These are phyloP conservation scores for Leccinum pachyderme DNA, from an alignment of 1,284 basidiomycete genomes.

Conservation along the genomic window DNA sequence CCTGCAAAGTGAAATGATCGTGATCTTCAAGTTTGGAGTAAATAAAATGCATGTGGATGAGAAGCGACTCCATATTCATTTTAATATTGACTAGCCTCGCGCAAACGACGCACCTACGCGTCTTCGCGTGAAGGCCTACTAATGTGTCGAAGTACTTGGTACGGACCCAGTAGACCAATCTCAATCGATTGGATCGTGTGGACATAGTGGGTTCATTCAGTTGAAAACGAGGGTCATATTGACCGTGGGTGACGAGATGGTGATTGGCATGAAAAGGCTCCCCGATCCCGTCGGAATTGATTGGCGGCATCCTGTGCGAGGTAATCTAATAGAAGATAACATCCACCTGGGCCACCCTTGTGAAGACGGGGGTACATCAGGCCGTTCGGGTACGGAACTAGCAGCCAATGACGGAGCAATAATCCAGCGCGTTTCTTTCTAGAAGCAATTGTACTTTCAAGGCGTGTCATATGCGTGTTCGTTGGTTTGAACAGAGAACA, in stretches of 20 bases:
- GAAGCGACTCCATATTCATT: background rate
- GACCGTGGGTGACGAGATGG: background rate
- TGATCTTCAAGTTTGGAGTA: background rate
- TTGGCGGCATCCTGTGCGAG: constrained; percentile 1
- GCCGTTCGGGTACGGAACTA: background rate
- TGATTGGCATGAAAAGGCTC: constrained; percentile 9
- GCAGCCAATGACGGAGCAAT: background rate
- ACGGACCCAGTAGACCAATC: background rate
- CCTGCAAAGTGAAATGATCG: background rate
- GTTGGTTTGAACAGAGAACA: background rate
- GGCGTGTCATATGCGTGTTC: background rate
- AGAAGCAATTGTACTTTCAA: background rate
- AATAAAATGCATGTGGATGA: background rate
- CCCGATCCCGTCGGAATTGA: constrained; percentile 12
- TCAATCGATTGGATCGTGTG: too few relatives aligned
- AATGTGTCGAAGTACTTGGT: background rate
- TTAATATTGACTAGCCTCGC: background rate
- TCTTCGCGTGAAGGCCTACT: background rate
- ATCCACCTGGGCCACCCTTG: background rate
- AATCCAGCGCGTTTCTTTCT: background rate
- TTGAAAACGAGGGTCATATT: background rate
- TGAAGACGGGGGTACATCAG: too few relatives aligned
- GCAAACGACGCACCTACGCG: background rate
- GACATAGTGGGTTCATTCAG: background rate
- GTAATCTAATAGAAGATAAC: background rate